Evolutionary conservation across 2,329 filamentous ascomycete species (phyloP).

Genomic region (Coniella lustricola): DNA sequence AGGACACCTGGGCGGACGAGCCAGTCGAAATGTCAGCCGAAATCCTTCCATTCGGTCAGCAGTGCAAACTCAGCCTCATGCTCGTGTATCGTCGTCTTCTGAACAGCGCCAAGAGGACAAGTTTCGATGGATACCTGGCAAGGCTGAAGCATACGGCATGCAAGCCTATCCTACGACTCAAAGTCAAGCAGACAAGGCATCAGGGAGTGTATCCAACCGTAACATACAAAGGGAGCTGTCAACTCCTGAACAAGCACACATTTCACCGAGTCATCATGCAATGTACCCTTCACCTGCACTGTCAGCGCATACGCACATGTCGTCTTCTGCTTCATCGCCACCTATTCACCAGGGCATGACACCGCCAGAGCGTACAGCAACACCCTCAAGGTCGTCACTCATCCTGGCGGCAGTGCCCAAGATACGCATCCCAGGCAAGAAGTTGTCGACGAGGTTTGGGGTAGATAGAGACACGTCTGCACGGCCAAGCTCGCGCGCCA

Average conservation of each 20-base stretch:
- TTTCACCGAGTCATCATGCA: neutral
- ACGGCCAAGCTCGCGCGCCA: conserved; percentile 20
- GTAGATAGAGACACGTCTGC: conserved; percentile 20
- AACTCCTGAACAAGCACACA: neutral
- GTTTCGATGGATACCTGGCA: neutral
- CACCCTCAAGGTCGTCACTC: conserved; percentile 27
- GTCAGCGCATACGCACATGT: conserved; percentile 3
- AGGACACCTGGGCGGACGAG: conserved; percentile 17
- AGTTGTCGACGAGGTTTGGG: conserved; percentile 29
- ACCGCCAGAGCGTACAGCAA: conserved; percentile 17
- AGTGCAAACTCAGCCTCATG: neutral
- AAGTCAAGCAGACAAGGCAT: neutral
- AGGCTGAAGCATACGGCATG: neutral
- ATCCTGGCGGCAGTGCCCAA: conserved; percentile 31
- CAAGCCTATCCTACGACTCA: neutral
- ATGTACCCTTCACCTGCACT: neutral
- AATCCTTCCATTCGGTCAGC: neutral
- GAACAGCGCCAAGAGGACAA: neutral
- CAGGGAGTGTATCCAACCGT: neutral
- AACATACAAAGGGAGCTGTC: neutral
- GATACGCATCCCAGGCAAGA: conserved; percentile 34
- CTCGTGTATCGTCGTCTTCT: neutral
- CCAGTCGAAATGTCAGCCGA: conserved; percentile 8
- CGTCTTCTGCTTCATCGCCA: conserved; percentile 16
- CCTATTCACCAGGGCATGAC: conserved; percentile 20